Conservation (phyloP, 352 stramenopile species). For the Aphanomyces stellatus region DNA sequence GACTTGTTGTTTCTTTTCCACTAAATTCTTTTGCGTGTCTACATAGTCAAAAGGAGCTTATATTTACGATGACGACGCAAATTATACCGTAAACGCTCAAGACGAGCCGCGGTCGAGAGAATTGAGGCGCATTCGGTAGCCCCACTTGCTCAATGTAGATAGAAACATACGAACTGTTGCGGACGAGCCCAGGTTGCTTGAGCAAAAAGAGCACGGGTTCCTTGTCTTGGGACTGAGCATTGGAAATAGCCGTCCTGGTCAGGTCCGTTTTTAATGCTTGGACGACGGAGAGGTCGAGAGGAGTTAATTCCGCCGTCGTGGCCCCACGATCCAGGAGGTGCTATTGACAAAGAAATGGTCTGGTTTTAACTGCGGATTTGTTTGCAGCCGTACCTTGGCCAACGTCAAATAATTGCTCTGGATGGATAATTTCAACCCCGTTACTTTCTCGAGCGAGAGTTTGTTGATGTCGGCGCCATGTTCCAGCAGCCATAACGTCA, state of each 20-base stretch:
- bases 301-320: conserved; percentile 35
- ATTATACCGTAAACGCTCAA: conserved; percentile 52
- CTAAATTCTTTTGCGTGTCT: conserved; percentile 39
- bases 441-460: conserved; percentile 57
- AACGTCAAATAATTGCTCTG: conserved; percentile 38
- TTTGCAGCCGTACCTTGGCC: conserved; percentile 26
- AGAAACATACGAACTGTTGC: conserved; percentile 74
- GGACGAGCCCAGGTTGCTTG: conserved; percentile 60
- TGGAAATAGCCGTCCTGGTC: conserved; percentile 51
- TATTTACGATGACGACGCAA: not conserved
- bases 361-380: not conserved
- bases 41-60: not conserved
- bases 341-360: conserved; percentile 7
- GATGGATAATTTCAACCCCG: conserved; percentile 48
- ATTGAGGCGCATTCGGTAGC: conserved; percentile 39
- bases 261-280: conserved; percentile 44
- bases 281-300: conserved; percentile 33
- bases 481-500: conserved; percentile 64
- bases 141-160: conserved; percentile 69
- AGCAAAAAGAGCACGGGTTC: conserved; percentile 54
- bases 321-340: conserved; percentile 44
- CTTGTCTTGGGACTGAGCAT: conserved; percentile 30
- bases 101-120: conserved; percentile 53
- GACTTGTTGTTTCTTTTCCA: conserved; percentile 74
- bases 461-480: conserved; percentile 58